Evolutionary conservation across 2,329 filamentous ascomycete species (phyloP).

Genomic region (Monilinia vaccinii-corymbosi): DNA sequence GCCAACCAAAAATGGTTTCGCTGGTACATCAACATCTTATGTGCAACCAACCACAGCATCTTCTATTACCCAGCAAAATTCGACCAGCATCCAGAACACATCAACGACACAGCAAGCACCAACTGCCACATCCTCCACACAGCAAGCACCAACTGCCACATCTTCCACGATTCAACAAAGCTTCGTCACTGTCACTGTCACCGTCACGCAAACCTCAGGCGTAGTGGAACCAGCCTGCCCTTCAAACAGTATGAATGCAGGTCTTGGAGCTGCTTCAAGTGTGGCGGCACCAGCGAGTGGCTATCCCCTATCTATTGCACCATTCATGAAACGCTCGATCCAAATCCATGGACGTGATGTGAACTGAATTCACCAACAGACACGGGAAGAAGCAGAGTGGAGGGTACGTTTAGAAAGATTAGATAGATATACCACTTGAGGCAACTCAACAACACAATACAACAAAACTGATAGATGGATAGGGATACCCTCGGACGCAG

Average conservation of each 20-base stretch:
- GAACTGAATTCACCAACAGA: not conserved
- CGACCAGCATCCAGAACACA: not conserved
- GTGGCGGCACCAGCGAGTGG: not conserved
- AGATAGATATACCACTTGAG: not conserved
- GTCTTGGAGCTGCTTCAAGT: not conserved
- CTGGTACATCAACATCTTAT: not conserved
- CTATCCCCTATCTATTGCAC: not conserved
- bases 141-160: not conserved
- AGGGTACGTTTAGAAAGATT: not conserved
- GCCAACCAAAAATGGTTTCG: not conserved
- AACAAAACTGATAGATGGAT: not conserved
- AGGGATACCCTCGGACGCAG: not conserved
- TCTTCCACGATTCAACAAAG: not conserved
- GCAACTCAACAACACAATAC: not conserved
- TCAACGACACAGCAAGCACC: not conserved
- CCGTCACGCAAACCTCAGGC: not conserved
- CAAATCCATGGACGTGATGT: not conserved
- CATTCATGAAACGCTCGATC: slow-evolving; percentile 2
- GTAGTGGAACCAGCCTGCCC: not conserved
- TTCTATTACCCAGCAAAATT: not conserved
- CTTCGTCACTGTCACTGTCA: not conserved
- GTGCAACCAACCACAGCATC: not conserved
- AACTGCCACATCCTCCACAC: not conserved
- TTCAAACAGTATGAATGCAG: not conserved
- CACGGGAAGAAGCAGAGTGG: not conserved